phyloP scores from a whole-genome alignment of 1,139 yeast genomes.

The Kurtzmaniella quercitrusa region DNA sequence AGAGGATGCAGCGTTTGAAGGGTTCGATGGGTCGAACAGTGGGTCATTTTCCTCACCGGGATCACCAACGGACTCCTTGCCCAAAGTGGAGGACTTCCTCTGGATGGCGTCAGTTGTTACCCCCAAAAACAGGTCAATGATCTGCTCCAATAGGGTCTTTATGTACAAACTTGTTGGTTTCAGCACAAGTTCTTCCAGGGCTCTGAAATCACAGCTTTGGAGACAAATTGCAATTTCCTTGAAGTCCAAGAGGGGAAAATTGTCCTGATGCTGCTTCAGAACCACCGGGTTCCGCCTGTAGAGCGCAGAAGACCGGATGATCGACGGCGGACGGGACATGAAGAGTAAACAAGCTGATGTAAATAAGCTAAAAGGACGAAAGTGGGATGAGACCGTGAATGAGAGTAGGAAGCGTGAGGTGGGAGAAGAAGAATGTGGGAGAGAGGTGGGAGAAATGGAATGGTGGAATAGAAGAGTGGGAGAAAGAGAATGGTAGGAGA shows the following conservation, averaged over 20 bases:
- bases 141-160: constrained; percentile 60
- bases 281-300: constrained; percentile 3
- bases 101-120: constrained; percentile 46
- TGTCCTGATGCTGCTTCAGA: constrained; percentile 19
- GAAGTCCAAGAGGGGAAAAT: constrained; percentile 64
- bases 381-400: neutral
- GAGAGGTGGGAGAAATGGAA: neutral
- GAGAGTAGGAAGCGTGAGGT: neutral
- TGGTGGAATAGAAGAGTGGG: too few relatives aligned
- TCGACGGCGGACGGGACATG: constrained; percentile 5
- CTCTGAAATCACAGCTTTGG: constrained; percentile 59
- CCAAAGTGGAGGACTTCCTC: constrained; percentile 12
- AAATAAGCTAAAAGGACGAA: neutral
- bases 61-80: constrained; percentile 4
- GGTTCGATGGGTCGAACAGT: constrained; percentile 2
- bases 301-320: constrained; percentile 5
- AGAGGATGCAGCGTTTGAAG: neutral
- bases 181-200: constrained; percentile 57
- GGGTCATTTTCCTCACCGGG: constrained; percentile 12
- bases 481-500: too few relatives aligned
- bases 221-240: constrained; percentile 61
- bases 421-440: neutral
- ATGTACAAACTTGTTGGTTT: constrained; percentile 68
- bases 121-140: constrained; percentile 67
- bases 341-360: neutral